Evolutionary conservation across 768 basidiomycete genomes (phyloP), one percentile per base, ranked within the genome.

Genomic region (Suillus sp.): DNA sequence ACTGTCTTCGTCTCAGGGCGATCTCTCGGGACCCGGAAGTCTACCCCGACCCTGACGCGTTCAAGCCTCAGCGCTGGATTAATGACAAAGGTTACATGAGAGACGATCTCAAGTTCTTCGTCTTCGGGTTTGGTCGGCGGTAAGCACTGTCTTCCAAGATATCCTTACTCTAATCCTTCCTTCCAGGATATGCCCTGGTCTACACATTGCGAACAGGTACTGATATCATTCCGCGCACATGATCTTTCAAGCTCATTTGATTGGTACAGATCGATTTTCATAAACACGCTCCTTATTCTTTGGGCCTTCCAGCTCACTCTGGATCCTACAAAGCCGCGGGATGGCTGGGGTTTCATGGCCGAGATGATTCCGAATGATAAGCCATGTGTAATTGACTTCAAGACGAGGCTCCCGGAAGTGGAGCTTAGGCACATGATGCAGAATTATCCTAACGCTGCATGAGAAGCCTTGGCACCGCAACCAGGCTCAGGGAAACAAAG

Each of bases 321-420:
- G 37, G 83, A 86, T 63, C 79, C 82, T 0, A 66, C 71, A 3
- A 71, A 75, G 4, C 86, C 85, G 0, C 87, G 90, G 62, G 83
- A 91, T 70, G 80, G 82, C 11, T 75, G 82, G 48, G 86, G 80
- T 0, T 89, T 90, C 67, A 85, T 84, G 1, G 83, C 86, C 64
- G 84, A 82, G 6, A 84, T 85, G 13, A 87, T 89, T 67, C 79
- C 82, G 0, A 87, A 87, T 59, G 88, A 88, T 1, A 68, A 80
- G 56, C 86, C 86, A 4, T 91, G 90, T 68, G 78, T 78, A 27
- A 81, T 84, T 4, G 59, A 71, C 6, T 89, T 90, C 66, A 81
- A 82, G 64, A 84, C 85, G 0, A 71, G 86, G 56, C 69, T 74
- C 16, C 8, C 48, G 16, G 48, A 50, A 27, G 27, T 18, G 30